Conservation (phyloP, 352 stramenopile species). For the Thalassiosira delicatula region DNA sequence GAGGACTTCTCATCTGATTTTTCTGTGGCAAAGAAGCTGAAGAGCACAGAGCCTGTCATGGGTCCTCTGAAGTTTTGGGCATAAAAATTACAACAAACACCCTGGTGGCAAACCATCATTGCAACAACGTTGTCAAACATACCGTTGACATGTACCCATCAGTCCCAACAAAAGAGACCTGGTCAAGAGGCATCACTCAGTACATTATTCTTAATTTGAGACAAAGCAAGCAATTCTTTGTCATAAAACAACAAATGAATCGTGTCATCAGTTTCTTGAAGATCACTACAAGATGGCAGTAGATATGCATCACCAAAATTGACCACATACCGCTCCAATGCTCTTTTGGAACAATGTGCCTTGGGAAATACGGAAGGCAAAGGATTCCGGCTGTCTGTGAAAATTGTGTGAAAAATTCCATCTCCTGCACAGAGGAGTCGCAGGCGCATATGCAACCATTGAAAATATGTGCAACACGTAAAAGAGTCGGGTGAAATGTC, state of each 20-base stretch:
- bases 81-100: too few relatives aligned
- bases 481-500: too few relatives aligned
- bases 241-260: not conserved
- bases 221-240: not conserved
- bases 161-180: not conserved
- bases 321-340: not conserved
- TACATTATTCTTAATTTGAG: not conserved
- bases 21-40: too few relatives aligned
- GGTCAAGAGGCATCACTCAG: not conserved
- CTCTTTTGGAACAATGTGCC: not conserved
- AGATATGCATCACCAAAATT: not conserved
- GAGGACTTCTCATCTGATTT: too few relatives aligned
- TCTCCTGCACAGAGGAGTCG: too few relatives aligned
- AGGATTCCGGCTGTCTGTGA: not conserved
- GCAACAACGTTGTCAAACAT: conserved; percentile 1
- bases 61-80: too few relatives aligned
- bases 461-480: too few relatives aligned
- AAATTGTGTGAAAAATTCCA: not conserved
- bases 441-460: too few relatives aligned
- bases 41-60: too few relatives aligned
- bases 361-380: not conserved
- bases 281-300: not conserved
- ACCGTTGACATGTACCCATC: not conserved
- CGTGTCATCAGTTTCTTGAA: not conserved
- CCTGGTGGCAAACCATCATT: too few relatives aligned